Conservation (phyloP, 2,329 filamentous ascomycete genomes). For the Bipolaris oryzae region DNA sequence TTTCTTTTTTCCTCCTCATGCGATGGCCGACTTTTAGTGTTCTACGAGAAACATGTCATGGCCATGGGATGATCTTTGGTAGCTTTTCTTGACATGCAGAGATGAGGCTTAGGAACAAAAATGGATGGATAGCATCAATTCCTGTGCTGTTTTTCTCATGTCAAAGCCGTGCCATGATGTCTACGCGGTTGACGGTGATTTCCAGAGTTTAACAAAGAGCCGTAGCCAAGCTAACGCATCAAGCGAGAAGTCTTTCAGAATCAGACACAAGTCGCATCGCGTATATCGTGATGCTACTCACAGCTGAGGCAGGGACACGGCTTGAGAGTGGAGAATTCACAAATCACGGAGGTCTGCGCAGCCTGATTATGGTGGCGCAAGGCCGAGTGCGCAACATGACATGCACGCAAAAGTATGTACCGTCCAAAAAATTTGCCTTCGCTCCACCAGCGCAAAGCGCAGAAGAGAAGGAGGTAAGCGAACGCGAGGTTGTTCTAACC, state of each 20-base stretch:
- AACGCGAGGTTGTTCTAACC: constrained; percentile 60
- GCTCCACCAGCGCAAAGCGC: constrained; percentile 47
- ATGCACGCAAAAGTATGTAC: constrained; percentile 41
- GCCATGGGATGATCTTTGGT: background rate
- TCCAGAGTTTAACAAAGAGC: background rate
- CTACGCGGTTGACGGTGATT: background rate
- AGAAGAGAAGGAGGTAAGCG: constrained; percentile 65
- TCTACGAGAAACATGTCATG: background rate
- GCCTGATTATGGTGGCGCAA: background rate
- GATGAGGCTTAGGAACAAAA: background rate
- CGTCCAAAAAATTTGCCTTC: constrained; percentile 56
- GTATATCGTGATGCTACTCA: background rate
- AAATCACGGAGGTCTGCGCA: background rate
- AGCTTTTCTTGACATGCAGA: background rate
- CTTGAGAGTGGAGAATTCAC: too few species aligned
- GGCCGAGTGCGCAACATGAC: background rate
- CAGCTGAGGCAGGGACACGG: background rate
- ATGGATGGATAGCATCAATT: background rate
- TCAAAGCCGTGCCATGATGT: background rate
- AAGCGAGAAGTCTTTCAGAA: background rate
- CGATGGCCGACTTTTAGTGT: constrained; percentile 2
- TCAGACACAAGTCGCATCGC: background rate
- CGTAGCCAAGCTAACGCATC: background rate
- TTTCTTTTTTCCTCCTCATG: background rate
- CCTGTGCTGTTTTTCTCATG: background rate